Evolutionary conservation across 2,329 filamentous ascomycete species (phyloP).

Genomic region (Teratosphaeria nubilosa): DNA sequence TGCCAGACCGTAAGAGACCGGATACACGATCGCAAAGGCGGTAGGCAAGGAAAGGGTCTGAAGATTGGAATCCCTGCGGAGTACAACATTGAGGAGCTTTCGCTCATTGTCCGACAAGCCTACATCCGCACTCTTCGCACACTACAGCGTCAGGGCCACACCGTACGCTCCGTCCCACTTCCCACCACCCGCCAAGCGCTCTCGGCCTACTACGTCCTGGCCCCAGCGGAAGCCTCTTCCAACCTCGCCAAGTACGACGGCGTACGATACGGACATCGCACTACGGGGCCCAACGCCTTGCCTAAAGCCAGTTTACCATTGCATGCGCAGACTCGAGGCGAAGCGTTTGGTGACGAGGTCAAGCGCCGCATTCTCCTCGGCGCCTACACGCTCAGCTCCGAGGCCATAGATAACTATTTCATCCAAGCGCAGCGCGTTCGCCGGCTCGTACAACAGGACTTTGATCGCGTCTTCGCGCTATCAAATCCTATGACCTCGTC

Average conservation of each 20-base stretch:
- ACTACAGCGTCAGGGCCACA: constrained; percentile 57
- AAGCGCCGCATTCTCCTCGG: constrained; percentile 79
- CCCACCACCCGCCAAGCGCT: constrained; percentile 78
- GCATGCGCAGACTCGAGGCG: constrained; percentile 65
- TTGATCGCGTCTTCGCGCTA: constrained; percentile 64
- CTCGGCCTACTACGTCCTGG: constrained; percentile 89
- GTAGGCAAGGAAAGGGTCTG: constrained; percentile 16
- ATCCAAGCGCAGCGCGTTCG: constrained; percentile 84
- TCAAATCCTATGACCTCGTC: constrained; percentile 53
- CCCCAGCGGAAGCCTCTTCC: constrained; percentile 87
- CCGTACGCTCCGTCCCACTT: constrained; percentile 65
- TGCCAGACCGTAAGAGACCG: constrained; percentile 44
- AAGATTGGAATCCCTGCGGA: constrained; percentile 56
- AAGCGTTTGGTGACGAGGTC: constrained; percentile 75
- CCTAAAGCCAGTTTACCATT: constrained; percentile 32
- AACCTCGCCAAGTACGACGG: constrained; percentile 97
- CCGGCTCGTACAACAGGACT: constrained; percentile 73
- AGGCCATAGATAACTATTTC: constrained; percentile 93
- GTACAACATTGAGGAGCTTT: constrained; percentile 80
- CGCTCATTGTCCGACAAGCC: constrained; percentile 54
- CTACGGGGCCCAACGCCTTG: constrained; percentile 41
- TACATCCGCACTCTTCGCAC: constrained; percentile 56
- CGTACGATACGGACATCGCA: constrained; percentile 71
- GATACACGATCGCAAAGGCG: constrained; percentile 16
- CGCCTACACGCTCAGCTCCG: constrained; percentile 79